Evolutionary conservation across 2,329 filamentous ascomycete species (phyloP).

Genomic region (Intubia oerlemansii): DNA sequence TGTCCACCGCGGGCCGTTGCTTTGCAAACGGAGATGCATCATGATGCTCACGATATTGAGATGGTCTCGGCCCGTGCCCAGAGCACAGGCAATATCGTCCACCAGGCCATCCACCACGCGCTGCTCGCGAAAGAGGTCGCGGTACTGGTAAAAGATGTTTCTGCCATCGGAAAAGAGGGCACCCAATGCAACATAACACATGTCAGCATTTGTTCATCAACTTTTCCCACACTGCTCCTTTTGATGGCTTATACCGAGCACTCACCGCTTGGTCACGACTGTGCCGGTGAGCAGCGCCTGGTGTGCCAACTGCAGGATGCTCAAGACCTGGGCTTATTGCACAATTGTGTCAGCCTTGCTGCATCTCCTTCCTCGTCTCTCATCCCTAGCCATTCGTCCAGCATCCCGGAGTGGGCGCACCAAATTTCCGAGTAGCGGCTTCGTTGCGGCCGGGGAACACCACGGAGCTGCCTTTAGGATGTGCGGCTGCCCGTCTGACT

Average conservation of each 20-base stretch:
- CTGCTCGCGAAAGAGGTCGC: slow-evolving; percentile 50
- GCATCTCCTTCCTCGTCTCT: no score
- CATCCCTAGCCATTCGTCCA: no score
- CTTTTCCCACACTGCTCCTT: no score
- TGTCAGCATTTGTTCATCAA: no score
- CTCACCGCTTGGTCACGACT: slow-evolving; percentile 42
- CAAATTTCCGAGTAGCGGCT: slow-evolving; percentile 10
- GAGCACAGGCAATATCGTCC: slow-evolving; percentile 51
- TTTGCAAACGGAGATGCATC: no score
- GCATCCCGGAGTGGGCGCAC: no score
- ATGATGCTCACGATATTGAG: slow-evolving; percentile 41
- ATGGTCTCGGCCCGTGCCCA: slow-evolving; percentile 38
- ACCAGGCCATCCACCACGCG: slow-evolving; percentile 47
- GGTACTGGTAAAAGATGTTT: slow-evolving; percentile 62
- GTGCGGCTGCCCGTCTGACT: neutral
- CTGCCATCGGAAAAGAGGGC: no score
- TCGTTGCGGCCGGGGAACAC: slow-evolving; percentile 25
- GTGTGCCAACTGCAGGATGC: slow-evolving; percentile 37
- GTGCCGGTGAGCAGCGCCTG: slow-evolving; percentile 32
- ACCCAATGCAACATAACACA: no score
- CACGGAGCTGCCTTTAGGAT: neutral
- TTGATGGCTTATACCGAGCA: no score
- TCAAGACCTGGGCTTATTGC: slow-evolving; percentile 25
- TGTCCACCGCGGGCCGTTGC: no score
- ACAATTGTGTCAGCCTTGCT: no score